These are phyloP conservation scores for Taphrina flavorubra DNA, from an alignment of 1,139 yeast species.

Conservation along the genomic window DNA sequence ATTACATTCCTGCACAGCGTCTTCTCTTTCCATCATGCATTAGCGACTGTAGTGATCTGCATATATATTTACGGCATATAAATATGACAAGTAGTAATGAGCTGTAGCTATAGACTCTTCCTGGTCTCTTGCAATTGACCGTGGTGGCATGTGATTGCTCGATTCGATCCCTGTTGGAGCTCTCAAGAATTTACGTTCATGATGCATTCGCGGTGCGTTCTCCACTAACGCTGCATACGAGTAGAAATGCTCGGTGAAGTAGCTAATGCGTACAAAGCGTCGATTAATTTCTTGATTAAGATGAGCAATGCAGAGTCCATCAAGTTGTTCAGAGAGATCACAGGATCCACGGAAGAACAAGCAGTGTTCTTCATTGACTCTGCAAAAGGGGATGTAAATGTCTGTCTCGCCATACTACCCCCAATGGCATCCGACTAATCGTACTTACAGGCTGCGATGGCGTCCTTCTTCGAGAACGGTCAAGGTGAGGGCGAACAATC, in stretches of 20 bases:
- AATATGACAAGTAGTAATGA: too few species aligned
- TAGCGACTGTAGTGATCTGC: too few species aligned
- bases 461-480: constrained; percentile 10
- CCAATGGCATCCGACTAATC: background rate
- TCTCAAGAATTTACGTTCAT: background rate
- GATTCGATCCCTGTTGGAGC: background rate
- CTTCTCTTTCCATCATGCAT: too few species aligned
- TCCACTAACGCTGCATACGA: background rate
- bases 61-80: too few species aligned
- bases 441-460: constrained; percentile 16
- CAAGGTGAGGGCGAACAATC: background rate
- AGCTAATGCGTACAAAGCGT: background rate
- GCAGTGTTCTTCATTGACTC: constrained; percentile 16
- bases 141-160: background rate
- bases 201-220: background rate
- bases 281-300: background rate
- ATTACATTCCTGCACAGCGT: too few species aligned
- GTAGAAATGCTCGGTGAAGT: too few species aligned
- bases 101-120: too few species aligned
- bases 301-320: constrained; percentile 23
- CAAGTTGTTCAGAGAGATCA: constrained; percentile 7
- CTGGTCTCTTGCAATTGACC: background rate
- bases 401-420: background rate
- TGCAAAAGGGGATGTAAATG: constrained; percentile 29
- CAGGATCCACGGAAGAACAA: constrained; percentile 20